These are phyloP conservation scores for Tylopilus orsonianus DNA, from an alignment of 1,284 basidiomycete genomes.

Conservation along the genomic window DNA sequence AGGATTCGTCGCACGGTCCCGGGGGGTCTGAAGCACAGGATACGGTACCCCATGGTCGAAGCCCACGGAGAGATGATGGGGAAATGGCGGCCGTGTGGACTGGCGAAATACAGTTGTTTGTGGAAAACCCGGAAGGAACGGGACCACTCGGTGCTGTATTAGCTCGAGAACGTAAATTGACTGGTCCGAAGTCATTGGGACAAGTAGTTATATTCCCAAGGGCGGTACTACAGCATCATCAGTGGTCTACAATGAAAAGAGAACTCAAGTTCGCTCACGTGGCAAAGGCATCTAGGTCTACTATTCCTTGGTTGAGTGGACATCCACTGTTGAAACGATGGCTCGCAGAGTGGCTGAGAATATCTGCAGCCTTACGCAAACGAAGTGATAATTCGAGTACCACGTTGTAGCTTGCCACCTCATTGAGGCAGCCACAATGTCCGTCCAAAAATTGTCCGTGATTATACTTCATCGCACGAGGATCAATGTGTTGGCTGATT, in stretches of 20 bases:
- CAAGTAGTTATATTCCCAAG: constrained; percentile 37
- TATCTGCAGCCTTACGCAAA: constrained; percentile 56
- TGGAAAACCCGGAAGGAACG: constrained; percentile 12
- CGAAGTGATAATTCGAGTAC: constrained; percentile 62
- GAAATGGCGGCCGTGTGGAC: constrained; percentile 19
- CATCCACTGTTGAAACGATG: constrained; percentile 49
- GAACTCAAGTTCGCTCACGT: constrained; percentile 43
- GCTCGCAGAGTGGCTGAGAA: constrained; percentile 49
- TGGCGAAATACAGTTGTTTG: constrained; percentile 8
- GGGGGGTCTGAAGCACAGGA: constrained; percentile 22
- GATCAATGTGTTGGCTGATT: constrained; percentile 9
- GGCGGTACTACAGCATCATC: constrained; percentile 31
- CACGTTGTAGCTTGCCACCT: constrained; percentile 50
- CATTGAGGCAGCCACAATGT: constrained; percentile 60
- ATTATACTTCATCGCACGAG: constrained; percentile 17
- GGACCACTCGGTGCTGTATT: constrained; percentile 7
- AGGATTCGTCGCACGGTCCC: constrained; percentile 41
- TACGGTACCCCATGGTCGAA: constrained; percentile 34
- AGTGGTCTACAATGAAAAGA: background rate
- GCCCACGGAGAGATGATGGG: constrained; percentile 31
- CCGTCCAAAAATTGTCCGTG: constrained; percentile 22
- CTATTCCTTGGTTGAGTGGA: constrained; percentile 50
- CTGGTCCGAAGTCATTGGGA: constrained; percentile 23
- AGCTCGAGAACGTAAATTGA: constrained; percentile 15
- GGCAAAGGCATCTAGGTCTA: constrained; percentile 55